Evolutionary conservation across 306 rosid genomes (phyloP).

Genomic region (Boehmeria nivea): DNA sequence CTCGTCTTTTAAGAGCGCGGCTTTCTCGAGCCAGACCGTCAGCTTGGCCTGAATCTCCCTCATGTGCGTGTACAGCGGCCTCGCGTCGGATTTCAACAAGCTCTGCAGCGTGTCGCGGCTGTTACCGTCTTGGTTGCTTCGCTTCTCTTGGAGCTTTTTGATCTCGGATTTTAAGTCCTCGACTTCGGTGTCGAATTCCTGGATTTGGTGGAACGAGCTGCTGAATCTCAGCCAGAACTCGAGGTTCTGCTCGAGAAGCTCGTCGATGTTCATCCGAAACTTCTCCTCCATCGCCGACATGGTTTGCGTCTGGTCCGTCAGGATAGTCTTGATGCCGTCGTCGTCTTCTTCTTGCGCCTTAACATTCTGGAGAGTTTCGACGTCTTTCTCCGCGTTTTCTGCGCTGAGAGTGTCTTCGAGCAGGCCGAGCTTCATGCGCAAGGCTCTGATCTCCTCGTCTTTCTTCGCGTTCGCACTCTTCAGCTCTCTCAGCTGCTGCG

Average conservation of each 20-base stretch:
- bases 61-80: constrained; percentile 79
- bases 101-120: constrained; percentile 18
- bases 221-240: constrained; percentile 85
- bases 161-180: constrained; percentile 56
- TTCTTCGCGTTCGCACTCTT: constrained; percentile 54
- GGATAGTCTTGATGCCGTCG: constrained; percentile 26
- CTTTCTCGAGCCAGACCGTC: constrained; percentile 58
- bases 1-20: constrained; percentile 55
- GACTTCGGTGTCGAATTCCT: constrained; percentile 56
- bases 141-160: constrained; percentile 44
- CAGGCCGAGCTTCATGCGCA: constrained; percentile 60
- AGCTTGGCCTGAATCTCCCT: constrained; percentile 69
- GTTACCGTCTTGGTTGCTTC: constrained; percentile 39
- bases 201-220: constrained; percentile 61
- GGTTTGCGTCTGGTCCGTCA: constrained; percentile 25
- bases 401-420: constrained; percentile 47
- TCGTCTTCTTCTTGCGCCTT: not conserved
- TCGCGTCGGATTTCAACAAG: constrained; percentile 59
- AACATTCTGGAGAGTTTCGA: no score
- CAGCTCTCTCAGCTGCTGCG: constrained; percentile 53
- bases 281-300: constrained; percentile 59
- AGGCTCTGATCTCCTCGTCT: constrained; percentile 72
- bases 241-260: constrained; percentile 81
- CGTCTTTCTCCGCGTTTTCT: constrained; percentile 30
- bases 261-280: constrained; percentile 63